These are phyloP conservation scores for Pterulicium gracile DNA, from an alignment of 1,284 basidiomycete genomes.

Conservation along the genomic window DNA sequence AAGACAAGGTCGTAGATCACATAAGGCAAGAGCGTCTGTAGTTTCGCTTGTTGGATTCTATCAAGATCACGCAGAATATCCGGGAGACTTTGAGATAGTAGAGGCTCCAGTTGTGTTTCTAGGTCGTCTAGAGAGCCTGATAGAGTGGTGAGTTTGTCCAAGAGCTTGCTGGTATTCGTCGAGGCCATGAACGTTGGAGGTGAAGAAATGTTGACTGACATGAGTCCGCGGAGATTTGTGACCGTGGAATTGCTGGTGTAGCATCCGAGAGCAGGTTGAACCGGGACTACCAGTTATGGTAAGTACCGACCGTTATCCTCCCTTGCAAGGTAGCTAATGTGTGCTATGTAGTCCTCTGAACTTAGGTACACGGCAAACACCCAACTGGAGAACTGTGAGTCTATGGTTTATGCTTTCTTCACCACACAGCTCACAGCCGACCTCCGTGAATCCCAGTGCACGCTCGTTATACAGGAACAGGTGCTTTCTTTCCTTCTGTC, in stretches of 20 bases:
- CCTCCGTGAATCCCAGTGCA: conserved; percentile 77
- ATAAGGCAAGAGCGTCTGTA: conserved; percentile 66
- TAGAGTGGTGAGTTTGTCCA: conserved; percentile 39
- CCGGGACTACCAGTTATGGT: conserved; percentile 5
- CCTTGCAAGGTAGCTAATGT: conserved; percentile 7
- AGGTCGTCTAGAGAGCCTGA: conserved; percentile 52
- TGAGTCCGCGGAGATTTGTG: conserved; percentile 4
- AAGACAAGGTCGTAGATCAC: conserved; percentile 77
- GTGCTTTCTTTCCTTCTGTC: conserved; percentile 28
- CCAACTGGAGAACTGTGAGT: conserved; percentile 82
- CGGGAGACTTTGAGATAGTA: conserved; percentile 52
- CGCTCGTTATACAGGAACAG: conserved; percentile 91
- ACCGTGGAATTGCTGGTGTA: conserved; percentile 4
- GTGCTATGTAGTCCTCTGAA: conserved; percentile 61
- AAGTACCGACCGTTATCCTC: not conserved
- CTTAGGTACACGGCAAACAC: conserved; percentile 91
- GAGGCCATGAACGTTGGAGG: conserved; percentile 27
- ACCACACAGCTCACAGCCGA: conserved; percentile 10
- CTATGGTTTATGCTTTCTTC: conserved; percentile 2
- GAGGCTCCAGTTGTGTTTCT: conserved; percentile 48
- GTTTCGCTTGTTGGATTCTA: conserved; percentile 68
- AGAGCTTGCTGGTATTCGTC: conserved; percentile 43
- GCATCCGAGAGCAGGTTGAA: conserved; percentile 3
- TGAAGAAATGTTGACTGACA: too few relatives aligned
- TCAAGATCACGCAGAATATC: conserved; percentile 56